Percentiles rank a stretch among this genome's conserved stretches.
Evolutionary conservation across 2,329 filamentous ascomycete genomes (phyloP).

Genomic region (Colletotrichum truncatum): DNA sequence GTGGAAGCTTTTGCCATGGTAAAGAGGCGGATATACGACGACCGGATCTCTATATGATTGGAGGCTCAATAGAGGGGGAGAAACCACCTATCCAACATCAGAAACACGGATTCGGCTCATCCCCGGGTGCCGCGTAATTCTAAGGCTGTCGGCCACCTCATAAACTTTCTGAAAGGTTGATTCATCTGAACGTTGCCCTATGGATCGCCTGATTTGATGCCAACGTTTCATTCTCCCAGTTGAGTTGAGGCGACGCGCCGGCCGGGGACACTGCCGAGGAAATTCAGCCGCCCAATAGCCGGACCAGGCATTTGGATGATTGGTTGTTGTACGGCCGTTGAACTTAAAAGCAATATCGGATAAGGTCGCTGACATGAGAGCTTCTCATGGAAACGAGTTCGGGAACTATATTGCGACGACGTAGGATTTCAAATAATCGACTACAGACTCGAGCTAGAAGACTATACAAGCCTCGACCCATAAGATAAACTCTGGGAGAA

Average conservation of each 20-base stretch:
- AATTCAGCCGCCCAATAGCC: too few species aligned
- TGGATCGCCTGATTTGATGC: background rate
- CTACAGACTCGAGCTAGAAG: too few species aligned
- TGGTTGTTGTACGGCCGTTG: too few species aligned
- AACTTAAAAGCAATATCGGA: too few species aligned
- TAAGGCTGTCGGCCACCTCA: background rate
- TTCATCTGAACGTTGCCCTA: conserved; percentile 8
- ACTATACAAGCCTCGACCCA: background rate
- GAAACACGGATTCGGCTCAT: conserved; percentile 3
- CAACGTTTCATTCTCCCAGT: background rate
- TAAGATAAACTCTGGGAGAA: background rate
- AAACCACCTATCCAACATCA: background rate
- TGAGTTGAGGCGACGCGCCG: background rate
- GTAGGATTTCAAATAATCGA: too few species aligned
- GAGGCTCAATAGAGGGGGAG: conserved; percentile 1
- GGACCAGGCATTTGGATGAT: too few species aligned
- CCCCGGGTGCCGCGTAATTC: conserved; percentile 15
- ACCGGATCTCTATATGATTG: background rate
- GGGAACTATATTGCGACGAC: too few species aligned
- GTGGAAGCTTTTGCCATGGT: conserved; percentile 3
- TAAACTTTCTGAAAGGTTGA: background rate
- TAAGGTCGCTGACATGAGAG: too few species aligned
- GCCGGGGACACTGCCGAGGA: too few species aligned
- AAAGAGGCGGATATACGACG: background rate
- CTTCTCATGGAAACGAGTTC: too few species aligned